These are phyloP conservation scores for Tetragonia tetragonoides DNA, from an alignment of 148 eudicot species.

Conservation along the genomic window DNA sequence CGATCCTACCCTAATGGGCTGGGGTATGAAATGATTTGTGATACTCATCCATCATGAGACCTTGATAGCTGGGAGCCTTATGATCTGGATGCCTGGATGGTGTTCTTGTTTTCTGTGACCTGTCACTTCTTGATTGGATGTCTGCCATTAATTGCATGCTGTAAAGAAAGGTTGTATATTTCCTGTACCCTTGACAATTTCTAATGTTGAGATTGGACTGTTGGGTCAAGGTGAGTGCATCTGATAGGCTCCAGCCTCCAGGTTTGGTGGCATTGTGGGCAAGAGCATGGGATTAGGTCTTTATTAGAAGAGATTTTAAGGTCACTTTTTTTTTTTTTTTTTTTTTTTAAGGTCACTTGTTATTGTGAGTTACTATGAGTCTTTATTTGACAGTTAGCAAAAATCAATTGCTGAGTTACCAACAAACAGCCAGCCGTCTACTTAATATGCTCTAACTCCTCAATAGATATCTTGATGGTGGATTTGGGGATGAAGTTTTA, in stretches of 20 bases:
- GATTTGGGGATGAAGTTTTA: no score
- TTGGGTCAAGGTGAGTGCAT: background rate
- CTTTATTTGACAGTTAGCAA: background rate
- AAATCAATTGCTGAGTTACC: no score
- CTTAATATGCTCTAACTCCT: no score
- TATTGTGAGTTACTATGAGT: background rate
- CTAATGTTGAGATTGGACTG: background rate
- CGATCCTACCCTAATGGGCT: no score
- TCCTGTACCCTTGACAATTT: background rate
- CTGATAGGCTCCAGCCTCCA: background rate
- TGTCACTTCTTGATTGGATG: background rate
- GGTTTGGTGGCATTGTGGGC: background rate
- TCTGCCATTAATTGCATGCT: background rate
- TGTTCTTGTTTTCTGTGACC: background rate
- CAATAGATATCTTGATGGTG: no score
- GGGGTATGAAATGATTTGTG: no score
- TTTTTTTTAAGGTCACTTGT: no score
- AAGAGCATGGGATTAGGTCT: background rate
- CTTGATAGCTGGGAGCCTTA: background rate
- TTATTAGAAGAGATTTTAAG: background rate
- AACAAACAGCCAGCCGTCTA: no score
- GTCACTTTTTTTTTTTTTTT: no score
- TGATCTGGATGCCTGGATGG: background rate
- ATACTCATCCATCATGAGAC: no score
- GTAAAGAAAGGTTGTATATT: background rate